phyloP scores from a whole-genome alignment of 345 rosid species.

The Bretschneidera sinensis region DNA sequence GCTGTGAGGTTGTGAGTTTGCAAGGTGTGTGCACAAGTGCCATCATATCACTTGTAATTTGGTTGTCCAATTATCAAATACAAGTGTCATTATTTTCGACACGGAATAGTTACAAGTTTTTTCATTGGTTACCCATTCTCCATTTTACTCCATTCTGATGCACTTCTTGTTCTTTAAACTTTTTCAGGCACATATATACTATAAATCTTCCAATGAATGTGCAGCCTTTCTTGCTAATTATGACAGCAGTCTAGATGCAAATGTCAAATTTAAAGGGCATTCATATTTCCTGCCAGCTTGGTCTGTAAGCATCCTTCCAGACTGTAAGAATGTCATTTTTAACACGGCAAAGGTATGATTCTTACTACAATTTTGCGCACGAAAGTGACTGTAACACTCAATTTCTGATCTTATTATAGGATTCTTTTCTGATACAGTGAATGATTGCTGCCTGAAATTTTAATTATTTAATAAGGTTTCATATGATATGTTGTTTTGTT shows the following conservation, averaged over 20 bases:
- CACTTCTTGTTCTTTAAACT: neutral
- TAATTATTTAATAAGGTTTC: no score
- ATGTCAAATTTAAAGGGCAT: conserved; percentile 43
- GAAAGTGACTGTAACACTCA: neutral
- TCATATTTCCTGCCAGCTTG: conserved; percentile 57
- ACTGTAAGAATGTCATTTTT: conserved; percentile 49
- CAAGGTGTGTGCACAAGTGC: no score
- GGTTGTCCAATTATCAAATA: no score
- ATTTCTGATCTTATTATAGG: neutral
- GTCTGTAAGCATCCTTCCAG: conserved; percentile 76
- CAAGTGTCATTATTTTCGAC: no score
- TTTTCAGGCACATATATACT: conserved; percentile 56
- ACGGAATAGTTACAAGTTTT: neutral
- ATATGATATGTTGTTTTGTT: no score
- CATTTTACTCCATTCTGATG: neutral
- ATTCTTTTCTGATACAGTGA: neutral
- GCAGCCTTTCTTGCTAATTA: conserved; percentile 65
- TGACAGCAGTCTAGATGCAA: conserved; percentile 37
- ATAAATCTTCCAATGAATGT: conserved; percentile 41
- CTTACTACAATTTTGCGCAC: neutral
- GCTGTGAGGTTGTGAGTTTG: no score
- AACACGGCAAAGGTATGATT: conserved; percentile 55
- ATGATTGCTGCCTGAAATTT: no score
- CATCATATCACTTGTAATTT: no score
- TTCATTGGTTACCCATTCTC: neutral